Conservation (phyloP, 169 alveolate species). For the Toxoplasma gondii region DNA sequence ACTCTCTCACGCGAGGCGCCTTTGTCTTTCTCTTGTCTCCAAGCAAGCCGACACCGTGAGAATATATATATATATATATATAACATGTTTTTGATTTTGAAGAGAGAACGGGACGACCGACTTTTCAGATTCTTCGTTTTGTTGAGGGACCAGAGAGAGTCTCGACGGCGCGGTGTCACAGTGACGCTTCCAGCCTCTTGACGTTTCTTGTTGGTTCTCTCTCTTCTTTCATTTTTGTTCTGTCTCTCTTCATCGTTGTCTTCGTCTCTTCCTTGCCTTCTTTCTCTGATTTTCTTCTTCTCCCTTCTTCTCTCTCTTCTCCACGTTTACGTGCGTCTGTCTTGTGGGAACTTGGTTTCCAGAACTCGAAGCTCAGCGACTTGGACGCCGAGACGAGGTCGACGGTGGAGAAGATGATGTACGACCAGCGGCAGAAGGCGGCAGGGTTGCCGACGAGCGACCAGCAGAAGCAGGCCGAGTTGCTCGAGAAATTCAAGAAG, state of each 20-base stretch:
- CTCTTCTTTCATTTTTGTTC: neutral
- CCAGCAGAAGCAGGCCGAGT: conserved; percentile 91
- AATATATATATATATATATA: neutral
- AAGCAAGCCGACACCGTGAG: no score
- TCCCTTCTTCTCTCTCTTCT: no score
- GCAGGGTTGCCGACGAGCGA: conserved; percentile 94
- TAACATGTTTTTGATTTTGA: neutral
- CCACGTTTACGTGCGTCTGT: neutral
- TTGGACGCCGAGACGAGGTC: conserved; percentile 96
- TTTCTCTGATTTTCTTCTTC: no score
- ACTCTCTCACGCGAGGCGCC: no score
- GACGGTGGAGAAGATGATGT: conserved; percentile 98
- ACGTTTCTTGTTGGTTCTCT: no score
- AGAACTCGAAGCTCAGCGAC: conserved; percentile 94
- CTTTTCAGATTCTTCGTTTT: no score
- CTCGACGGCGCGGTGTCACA: no score
- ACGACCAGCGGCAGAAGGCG: conserved; percentile 93
- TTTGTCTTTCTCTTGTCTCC: no score
- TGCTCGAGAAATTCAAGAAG: conserved; percentile 93
- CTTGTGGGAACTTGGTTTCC: neutral
- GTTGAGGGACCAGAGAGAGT: no score
- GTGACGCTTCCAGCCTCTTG: no score
- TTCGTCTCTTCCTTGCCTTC: no score
- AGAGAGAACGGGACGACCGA: no score
- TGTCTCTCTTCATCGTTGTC: neutral